phyloP scores from a whole-genome alignment of 331 rosid species.

The Quercus lobata region DNA sequence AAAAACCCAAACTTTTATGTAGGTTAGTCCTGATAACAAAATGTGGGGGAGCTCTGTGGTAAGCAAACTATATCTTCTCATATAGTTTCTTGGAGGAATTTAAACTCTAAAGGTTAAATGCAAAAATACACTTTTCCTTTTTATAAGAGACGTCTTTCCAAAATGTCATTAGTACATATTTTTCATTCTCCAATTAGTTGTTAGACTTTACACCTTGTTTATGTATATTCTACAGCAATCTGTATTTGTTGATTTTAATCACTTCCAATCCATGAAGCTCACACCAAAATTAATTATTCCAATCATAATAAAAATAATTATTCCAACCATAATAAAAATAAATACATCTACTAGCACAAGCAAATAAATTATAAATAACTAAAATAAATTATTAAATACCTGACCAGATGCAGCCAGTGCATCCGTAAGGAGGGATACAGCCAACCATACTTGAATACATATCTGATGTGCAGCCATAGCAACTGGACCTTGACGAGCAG shows the following conservation, averaged over 20 bases:
- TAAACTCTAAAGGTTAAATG: neutral
- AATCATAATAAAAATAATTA: conserved; percentile 1
- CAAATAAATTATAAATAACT: neutral
- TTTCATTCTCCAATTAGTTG: neutral
- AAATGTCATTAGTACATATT: neutral
- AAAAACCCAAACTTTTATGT: neutral
- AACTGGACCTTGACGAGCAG: conserved; percentile 94
- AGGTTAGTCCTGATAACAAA: neutral
- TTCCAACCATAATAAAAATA: too few species aligned
- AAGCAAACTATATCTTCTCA: neutral
- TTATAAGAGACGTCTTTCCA: neutral
- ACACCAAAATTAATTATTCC: neutral
- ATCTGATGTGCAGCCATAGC: conserved; percentile 99
- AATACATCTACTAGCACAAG: too few species aligned
- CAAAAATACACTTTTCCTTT: neutral
- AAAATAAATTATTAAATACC: conserved; percentile 38
- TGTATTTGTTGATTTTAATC: neutral
- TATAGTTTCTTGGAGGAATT: neutral
- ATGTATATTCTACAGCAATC: neutral
- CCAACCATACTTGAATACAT: conserved; percentile 98
- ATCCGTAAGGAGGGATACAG: conserved; percentile 95
- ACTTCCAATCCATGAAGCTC: neutral
- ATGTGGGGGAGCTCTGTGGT: neutral
- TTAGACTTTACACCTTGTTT: neutral
- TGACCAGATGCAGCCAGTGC: conserved; percentile 81